phyloP scores from a whole-genome alignment of 441 rosid genomes.

The Gossypium aridum region DNA sequence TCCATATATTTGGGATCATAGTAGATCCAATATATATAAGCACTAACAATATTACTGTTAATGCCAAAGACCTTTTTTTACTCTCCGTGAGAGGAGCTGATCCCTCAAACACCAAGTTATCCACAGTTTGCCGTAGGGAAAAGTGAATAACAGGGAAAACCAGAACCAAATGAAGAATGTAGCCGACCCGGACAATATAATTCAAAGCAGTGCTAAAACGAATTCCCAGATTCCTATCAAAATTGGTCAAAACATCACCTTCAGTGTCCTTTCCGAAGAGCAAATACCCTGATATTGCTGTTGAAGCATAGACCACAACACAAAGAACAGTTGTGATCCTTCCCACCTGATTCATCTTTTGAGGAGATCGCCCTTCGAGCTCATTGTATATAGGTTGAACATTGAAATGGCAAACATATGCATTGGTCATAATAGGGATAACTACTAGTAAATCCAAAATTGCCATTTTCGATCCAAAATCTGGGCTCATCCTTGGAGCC shows the following conservation, averaged over 20 bases:
- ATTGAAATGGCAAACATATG: conserved; percentile 87
- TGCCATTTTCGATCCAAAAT: conserved; percentile 58
- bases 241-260: conserved; percentile 76
- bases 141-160: conserved; percentile 97
- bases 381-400: conserved; percentile 96
- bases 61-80: conserved; percentile 63
- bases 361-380: conserved; percentile 65
- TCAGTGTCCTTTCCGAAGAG: conserved; percentile 85
- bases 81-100: conserved; percentile 72
- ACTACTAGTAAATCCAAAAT: conserved; percentile 88
- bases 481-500: conserved; percentile 66
- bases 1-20: conserved; percentile 93
- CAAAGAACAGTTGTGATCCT: conserved; percentile 75
- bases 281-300: conserved; percentile 82
- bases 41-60: conserved; percentile 50
- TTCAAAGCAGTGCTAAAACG: conserved; percentile 75
- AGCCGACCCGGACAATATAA: conserved; percentile 76
- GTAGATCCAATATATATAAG: conserved; percentile 77
- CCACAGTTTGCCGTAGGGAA: conserved; percentile 83
- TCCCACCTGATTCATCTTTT: conserved; percentile 78
- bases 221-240: conserved; percentile 79
- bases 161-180: conserved; percentile 83
- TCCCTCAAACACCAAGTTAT: conserved; percentile 57
- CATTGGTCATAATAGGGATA: conserved; percentile 86
- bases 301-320: conserved; percentile 53